A percentile compares a stretch with the other conserved stretches of the same genome.
Evolutionary conservation across 2,329 filamentous ascomycete species (phyloP).

Genomic region (Mollisiaceae sp.): DNA sequence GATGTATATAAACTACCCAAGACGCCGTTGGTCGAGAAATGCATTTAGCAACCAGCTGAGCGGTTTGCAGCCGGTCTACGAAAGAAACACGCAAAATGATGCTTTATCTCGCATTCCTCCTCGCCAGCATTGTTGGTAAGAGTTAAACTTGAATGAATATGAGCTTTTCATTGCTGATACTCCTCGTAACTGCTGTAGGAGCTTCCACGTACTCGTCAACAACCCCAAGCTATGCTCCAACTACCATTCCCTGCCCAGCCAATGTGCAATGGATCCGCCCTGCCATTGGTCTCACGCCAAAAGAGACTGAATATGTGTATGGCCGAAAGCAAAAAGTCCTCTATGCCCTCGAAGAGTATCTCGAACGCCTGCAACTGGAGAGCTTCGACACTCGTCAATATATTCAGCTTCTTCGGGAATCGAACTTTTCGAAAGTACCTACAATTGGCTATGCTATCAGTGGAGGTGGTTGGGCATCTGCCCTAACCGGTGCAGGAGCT

Average conservation of each 20-base stretch:
- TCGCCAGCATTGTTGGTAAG: not conserved
- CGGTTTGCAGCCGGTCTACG: not conserved
- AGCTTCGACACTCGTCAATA: conserved; percentile 21
- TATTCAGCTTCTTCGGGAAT: conserved; percentile 1
- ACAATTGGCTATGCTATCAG: conserved; percentile 24
- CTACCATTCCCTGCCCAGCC: not conserved
- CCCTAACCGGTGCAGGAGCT: conserved; percentile 21
- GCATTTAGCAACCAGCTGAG: not conserved
- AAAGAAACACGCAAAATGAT: not conserved
- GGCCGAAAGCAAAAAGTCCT: conserved; percentile 21
- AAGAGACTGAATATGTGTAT: conserved; percentile 20
- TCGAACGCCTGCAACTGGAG: conserved; percentile 18
- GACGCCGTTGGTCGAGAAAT: not conserved
- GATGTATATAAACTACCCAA: not conserved
- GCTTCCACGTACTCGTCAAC: not conserved
- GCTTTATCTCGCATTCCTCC: not conserved
- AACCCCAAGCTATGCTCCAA: not conserved
- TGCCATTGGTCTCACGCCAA: conserved; percentile 7
- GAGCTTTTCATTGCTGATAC: not conserved
- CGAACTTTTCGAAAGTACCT: conserved; percentile 22
- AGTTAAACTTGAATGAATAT: not conserved
- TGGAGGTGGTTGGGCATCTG: conserved; percentile 26
- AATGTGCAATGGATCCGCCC: not conserved
- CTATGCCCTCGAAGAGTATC: conserved; percentile 19
- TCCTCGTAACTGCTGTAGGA: not conserved